These are phyloP conservation scores for Bathelium albidoporum DNA, from an alignment of 495 filamentous ascomycete genomes.

Conservation along the genomic window DNA sequence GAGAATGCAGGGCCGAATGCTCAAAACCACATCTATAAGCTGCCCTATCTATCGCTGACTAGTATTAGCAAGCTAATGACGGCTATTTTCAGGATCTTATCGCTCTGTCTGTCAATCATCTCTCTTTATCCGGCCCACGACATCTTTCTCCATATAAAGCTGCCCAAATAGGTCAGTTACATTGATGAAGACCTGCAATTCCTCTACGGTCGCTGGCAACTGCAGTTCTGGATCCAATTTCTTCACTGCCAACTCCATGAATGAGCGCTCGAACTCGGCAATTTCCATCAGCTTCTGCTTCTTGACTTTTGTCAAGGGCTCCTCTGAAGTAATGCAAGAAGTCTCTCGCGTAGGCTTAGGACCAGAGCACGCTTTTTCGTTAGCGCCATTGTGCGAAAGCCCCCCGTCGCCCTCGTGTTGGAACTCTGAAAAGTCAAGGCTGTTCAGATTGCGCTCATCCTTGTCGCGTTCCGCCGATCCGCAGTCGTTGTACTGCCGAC, in stretches of 20 bases:
- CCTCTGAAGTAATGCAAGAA: no score
- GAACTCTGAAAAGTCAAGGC: slow-evolving; percentile 1
- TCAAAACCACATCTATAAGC: no score
- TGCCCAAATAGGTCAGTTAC: neutral
- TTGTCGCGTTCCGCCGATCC: neutral
- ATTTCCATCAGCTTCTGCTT: neutral
- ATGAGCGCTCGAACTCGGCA: neutral
- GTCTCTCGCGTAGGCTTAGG: no score
- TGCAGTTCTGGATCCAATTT: neutral
- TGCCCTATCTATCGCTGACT: no score
- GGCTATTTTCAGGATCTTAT: no score
- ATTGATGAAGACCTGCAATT: neutral
- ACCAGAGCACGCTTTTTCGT: no score
- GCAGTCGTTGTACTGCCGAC: neutral
- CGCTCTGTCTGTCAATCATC: no score
- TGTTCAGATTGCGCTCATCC: neutral
- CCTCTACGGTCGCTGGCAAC: neutral
- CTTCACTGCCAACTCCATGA: neutral
- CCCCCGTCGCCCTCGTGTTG: neutral
- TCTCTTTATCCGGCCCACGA: neutral
- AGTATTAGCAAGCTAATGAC: no score
- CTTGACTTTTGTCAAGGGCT: no score
- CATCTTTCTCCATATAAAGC: neutral
- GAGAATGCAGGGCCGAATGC: no score
- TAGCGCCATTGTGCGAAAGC: no score